Conservation (phyloP, 495 filamentous ascomycete species). For the Podospora comata region DNA sequence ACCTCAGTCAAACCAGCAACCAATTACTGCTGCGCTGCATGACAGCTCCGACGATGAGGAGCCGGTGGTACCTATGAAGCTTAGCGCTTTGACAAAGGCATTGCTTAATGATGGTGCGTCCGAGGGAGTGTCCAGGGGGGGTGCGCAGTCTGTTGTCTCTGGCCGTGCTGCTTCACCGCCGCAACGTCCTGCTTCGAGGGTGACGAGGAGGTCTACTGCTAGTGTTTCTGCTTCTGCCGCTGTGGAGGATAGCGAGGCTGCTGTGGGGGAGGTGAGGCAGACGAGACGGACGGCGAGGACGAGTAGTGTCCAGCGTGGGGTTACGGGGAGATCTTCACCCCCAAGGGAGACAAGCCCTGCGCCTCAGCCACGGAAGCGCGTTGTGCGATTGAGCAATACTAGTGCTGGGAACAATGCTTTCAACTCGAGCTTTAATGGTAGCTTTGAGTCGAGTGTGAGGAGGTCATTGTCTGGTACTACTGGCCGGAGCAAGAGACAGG, state of each 20-base stretch:
- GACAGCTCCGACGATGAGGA: slow-evolving; percentile 78
- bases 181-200: slow-evolving; percentile 50
- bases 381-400: slow-evolving; percentile 58
- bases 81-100: slow-evolving; percentile 75
- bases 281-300: slow-evolving; percentile 39
- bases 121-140: slow-evolving; percentile 25
- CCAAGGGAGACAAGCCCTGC: slow-evolving; percentile 40
- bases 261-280: slow-evolving; percentile 21
- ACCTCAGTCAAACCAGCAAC: slow-evolving; percentile 20
- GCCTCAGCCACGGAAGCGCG: slow-evolving; percentile 37
- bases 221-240: slow-evolving; percentile 31
- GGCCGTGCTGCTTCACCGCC: slow-evolving; percentile 53
- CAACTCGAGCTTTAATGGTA: slow-evolving; percentile 24
- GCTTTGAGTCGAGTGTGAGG: slow-evolving; percentile 35
- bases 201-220: slow-evolving; percentile 44
- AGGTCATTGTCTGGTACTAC: slow-evolving; percentile 38
- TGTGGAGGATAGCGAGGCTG: slow-evolving; percentile 23
- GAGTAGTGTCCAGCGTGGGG: slow-evolving; percentile 35
- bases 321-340: slow-evolving; percentile 38
- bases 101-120: slow-evolving; percentile 62
- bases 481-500: slow-evolving; percentile 33
- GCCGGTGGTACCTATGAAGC: slow-evolving; percentile 66
- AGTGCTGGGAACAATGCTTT: slow-evolving; percentile 28
- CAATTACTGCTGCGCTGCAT: slow-evolving; percentile 30
- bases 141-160: slow-evolving; percentile 31